These are phyloP conservation scores for Lupinus albus DNA, from an alignment of 306 rosid species.

Conservation along the genomic window DNA sequence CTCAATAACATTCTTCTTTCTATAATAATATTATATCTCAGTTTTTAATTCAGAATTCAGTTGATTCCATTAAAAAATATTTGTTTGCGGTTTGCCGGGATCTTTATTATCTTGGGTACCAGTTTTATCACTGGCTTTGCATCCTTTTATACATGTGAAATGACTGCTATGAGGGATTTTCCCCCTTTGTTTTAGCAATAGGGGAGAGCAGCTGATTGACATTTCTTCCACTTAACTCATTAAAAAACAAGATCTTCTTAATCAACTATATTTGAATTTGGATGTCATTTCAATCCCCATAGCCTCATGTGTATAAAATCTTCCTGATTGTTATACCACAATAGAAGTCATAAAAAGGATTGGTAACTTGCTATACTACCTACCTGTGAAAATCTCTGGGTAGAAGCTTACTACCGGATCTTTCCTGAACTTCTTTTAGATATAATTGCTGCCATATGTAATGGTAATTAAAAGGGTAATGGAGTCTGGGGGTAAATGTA, in stretches of 20 bases:
- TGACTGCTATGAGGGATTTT: not conserved
- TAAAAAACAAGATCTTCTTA: not conserved
- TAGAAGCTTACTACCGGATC: not conserved
- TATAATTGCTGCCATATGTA: not conserved
- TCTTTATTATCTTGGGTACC: too few relatives aligned
- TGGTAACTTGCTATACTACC: too few relatives aligned
- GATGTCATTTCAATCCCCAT: not conserved
- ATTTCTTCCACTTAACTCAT: conserved; percentile 12
- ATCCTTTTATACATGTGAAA: too few relatives aligned
- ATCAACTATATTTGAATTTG: not conserved
- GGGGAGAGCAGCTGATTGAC: not conserved
- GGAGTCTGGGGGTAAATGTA: too few relatives aligned
- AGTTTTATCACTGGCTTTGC: too few relatives aligned
- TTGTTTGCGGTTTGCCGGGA: too few relatives aligned
- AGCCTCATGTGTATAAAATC: not conserved
- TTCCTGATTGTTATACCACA: not conserved
- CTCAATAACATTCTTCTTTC: too few relatives aligned
- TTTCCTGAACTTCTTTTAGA: not conserved
- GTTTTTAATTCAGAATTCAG: too few relatives aligned
- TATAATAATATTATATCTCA: too few relatives aligned
- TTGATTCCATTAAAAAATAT: too few relatives aligned
- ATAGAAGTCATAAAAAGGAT: not conserved
- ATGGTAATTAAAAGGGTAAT: not conserved
- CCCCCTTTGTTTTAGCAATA: not conserved
- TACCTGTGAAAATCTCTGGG: too few relatives aligned